Percentiles rank a stretch among this genome's conserved stretches.
Evolutionary conservation across 1,284 basidiomycete genomes (phyloP).

Genomic region (Irpex lacteus): DNA sequence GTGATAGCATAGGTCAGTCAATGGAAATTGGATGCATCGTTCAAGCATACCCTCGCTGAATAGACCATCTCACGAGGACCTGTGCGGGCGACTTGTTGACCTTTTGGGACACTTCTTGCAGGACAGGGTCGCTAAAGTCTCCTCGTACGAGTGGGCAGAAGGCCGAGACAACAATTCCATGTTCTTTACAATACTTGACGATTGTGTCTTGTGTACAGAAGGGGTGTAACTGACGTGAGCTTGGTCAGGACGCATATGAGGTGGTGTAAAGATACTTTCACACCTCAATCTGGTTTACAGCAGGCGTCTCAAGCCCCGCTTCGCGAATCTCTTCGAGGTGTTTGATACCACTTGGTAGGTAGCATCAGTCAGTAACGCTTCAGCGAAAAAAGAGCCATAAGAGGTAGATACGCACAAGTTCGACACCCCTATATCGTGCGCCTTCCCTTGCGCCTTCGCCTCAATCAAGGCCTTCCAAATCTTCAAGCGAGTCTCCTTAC

Average conservation of each 20-base stretch:
- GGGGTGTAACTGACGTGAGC: conserved; percentile 62
- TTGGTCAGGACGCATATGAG: background rate
- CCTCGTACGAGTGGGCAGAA: conserved; percentile 51
- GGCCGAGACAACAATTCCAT: conserved; percentile 72
- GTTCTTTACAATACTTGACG: conserved; percentile 67
- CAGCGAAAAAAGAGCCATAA: background rate
- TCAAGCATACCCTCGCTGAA: conserved; percentile 45
- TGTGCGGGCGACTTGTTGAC: conserved; percentile 52
- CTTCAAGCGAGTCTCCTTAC: conserved; percentile 37
- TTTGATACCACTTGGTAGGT: conserved; percentile 54
- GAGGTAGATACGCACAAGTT: conserved; percentile 44
- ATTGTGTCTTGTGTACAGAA: conserved; percentile 81
- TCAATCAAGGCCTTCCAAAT: conserved; percentile 35
- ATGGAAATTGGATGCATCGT: background rate
- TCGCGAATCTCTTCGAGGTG: conserved; percentile 74
- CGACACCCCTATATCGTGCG: conserved; percentile 52
- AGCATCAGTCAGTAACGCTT: background rate
- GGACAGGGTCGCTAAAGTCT: conserved; percentile 36
- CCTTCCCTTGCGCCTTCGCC: conserved; percentile 44
- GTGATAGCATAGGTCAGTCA: background rate
- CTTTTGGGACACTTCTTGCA: conserved; percentile 36
- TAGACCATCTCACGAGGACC: conserved; percentile 65
- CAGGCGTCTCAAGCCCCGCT: conserved; percentile 58
- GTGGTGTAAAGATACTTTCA: background rate
- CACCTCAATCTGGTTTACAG: conserved; percentile 83